phyloP scores from a whole-genome alignment of 2,329 filamentous ascomycete genomes.

The Cordyceps cicadae region DNA sequence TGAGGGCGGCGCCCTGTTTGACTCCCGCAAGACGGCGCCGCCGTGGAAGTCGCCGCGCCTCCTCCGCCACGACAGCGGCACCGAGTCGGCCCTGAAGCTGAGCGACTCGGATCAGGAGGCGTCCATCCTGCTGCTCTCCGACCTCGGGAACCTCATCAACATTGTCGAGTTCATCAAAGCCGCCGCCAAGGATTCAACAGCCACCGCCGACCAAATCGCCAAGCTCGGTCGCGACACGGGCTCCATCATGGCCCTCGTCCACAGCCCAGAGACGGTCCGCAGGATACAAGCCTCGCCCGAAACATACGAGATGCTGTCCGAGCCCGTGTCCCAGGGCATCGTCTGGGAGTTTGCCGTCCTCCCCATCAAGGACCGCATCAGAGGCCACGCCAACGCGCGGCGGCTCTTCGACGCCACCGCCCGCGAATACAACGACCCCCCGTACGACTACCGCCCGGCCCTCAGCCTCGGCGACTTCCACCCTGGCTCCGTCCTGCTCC shows the following conservation, averaged over 20 bases:
- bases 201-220: background rate
- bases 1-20: conserved; percentile 3
- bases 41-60: conserved; percentile 11
- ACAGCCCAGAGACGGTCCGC: conserved; percentile 5
- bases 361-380: conserved; percentile 12
- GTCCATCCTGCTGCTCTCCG: conserved; percentile 11
- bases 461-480: conserved; percentile 16
- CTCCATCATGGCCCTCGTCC: conserved; percentile 12
- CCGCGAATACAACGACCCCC: conserved; percentile 9
- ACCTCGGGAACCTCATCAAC: conserved; percentile 12
- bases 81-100: conserved; percentile 9
- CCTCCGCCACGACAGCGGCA: conserved; percentile 13
- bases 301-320: conserved; percentile 4
- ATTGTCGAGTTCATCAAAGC: conserved; percentile 14
- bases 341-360: conserved; percentile 14
- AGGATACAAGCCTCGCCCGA: background rate
- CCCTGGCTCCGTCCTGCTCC: conserved; percentile 14
- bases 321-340: conserved; percentile 10
- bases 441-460: conserved; percentile 7
- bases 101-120: conserved; percentile 11
- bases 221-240: conserved; percentile 11
- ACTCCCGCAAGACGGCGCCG: background rate
- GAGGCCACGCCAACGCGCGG: conserved; percentile 4
- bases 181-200: background rate
- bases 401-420: conserved; percentile 9